Base-by-base conservation (phyloP, 345 rosid species). In the Ceriops zippeliana region DNA sequence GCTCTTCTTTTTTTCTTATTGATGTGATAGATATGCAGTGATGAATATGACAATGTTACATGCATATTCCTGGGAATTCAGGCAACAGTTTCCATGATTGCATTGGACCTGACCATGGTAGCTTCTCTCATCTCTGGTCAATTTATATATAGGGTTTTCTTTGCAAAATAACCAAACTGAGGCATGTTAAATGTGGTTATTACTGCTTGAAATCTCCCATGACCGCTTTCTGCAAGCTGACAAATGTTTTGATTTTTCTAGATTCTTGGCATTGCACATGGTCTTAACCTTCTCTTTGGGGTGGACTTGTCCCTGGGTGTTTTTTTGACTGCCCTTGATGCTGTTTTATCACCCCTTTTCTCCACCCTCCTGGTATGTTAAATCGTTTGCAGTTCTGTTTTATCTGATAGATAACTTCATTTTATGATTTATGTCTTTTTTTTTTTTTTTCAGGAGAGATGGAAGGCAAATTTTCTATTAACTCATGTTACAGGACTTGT, bases 261-360 rank as follows among this genome's bases (percentile, higher is more conserved):
- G 99, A 82, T 96, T 83, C 80, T 96, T 70, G 99, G 99, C 62
- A 85, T 92, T 67, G 98, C 96, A 3, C 95, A 92, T 78, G 97
- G 88, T 8, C 87, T 96, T 79, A 90, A 89, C 86, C 88, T 92
- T 82, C 86, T 92, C 68, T 66, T 87, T 15, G 96, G 98, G 70
- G 72, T 89, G 83, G 98, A 92, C 71, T 79, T 96, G 80, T 84
- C 91, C 38, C 83, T 93, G 16, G 81, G 92, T 52, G 84, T 96
- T 61, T 83, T 92, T 85, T 79, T 96, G 75, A 95, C 99, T 62
- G 88, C 93, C 66, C 73, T 86, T 34, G 98, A 92, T 76, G 98
- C 92, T 69, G 81, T 86, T 76, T 72, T 96, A 17, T 96, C 82
- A 71, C 98, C 98, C n/a, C 74, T 87, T 84, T 87, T 90, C 75